Base-by-base conservation (phyloP, 495 filamentous ascomycete species). In the Astrocystis sublimbata region DNA sequence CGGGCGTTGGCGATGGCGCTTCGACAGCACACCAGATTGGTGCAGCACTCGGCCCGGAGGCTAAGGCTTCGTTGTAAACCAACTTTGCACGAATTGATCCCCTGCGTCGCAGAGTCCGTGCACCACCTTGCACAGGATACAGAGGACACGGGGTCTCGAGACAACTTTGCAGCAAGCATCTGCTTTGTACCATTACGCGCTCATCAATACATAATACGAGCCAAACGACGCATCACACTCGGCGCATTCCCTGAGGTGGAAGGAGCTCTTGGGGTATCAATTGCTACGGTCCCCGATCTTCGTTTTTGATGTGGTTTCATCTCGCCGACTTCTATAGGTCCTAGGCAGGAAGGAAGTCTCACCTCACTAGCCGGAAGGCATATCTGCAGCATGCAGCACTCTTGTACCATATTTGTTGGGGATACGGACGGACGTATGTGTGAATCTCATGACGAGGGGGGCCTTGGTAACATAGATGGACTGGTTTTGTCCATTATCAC, bases 1-100 rank as follows among this genome's bases (percentile, higher is more conserved):
- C 65, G 5, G 67, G 69, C 1, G 65, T 28, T 2, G 65, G 68
- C 1, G 51, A 61, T 35, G 68, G 63, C 24, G 65, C 66, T 6
- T 58, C 67, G 23, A 77, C 75, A 4, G 75, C 71, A 0, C 73
- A 77, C 28, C 68, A 70, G 53, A 61, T 76, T 7, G 64, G 70
- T 24, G 70, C 73, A 1, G 73, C 69, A 0, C 64, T 78, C 23
- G 76, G 75, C 5, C 49, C 41, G 19, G 72, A 72, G 53, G 62
- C 69, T 1, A 69, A 74, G 64, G 64, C 75, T 4, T 66, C 75
- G 38, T 64, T 78, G 21, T 78, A 68, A 42, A 41, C 23, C 28
- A 42, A 21, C 35, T 19, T 13, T 49, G 15, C 23, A 3, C 28
- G 10, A 24, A 17, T 6, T 21, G 12, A 43, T 42, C 15, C 24